These are phyloP conservation scores for Pichia insulana DNA, from an alignment of 805 yeast genomes.

Conservation along the genomic window DNA sequence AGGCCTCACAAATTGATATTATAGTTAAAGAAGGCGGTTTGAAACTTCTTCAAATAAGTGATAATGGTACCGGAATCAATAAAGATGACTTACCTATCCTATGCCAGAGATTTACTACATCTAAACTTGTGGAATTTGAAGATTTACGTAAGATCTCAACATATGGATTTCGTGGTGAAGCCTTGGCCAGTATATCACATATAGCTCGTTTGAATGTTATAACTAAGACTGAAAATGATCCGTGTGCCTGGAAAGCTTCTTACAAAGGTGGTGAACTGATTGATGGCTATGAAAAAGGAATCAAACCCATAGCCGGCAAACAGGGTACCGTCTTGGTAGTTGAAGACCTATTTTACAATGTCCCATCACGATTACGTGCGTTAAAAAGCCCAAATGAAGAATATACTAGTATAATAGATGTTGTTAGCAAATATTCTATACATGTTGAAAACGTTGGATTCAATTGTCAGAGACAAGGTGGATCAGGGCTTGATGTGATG, in stretches of 20 bases:
- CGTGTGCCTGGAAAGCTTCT: slow-evolving; percentile 64
- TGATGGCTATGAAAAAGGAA: slow-evolving; percentile 27
- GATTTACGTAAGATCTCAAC: slow-evolving; percentile 67
- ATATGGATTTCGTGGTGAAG: slow-evolving; percentile 95
- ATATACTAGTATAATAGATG: slow-evolving; percentile 66
- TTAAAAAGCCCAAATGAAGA: slow-evolving; percentile 65
- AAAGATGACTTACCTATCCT: slow-evolving; percentile 65
- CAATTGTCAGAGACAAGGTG: slow-evolving; percentile 68
- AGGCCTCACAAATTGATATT: slow-evolving; percentile 64
- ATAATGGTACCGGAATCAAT: slow-evolving; percentile 78
- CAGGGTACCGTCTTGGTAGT: slow-evolving; percentile 79
- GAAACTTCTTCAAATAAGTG: slow-evolving; percentile 77
- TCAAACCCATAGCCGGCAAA: slow-evolving; percentile 76
- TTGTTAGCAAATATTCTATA: slow-evolving; percentile 74
- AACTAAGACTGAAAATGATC: slow-evolving; percentile 54
- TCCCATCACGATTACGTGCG: slow-evolving; percentile 68
- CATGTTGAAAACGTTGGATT: slow-evolving; percentile 66
- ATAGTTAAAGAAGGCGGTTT: slow-evolving; percentile 88
- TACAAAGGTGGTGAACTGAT: slow-evolving; percentile 57
- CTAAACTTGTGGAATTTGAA: slow-evolving; percentile 66
- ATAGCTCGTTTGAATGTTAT: slow-evolving; percentile 73
- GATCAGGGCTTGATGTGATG: slow-evolving; percentile 39
- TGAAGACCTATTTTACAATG: slow-evolving; percentile 84
- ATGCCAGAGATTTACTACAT: slow-evolving; percentile 91
- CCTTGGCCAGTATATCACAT: slow-evolving; percentile 89